These are phyloP conservation scores for Schizonepeta tenuifolia DNA, from an alignment of 257 asterid genomes.

Conservation along the genomic window DNA sequence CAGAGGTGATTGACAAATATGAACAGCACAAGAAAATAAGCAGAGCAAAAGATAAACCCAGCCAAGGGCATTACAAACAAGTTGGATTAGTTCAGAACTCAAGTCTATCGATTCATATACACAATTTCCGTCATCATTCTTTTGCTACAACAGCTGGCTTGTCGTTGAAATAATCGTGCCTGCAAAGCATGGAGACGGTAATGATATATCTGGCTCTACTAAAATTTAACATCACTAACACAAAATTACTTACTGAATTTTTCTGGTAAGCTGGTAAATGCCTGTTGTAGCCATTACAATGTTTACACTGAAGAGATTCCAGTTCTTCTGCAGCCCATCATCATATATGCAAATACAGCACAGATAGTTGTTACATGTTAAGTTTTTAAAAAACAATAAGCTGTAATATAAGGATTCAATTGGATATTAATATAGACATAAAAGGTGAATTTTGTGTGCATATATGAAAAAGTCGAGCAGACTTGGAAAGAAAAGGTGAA, in stretches of 20 bases:
- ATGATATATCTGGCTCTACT: neutral
- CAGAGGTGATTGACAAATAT: neutral
- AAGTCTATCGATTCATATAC: neutral
- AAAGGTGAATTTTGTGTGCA: neutral
- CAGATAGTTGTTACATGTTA: neutral
- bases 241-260: slow-evolving; percentile 56
- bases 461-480: neutral
- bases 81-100: slow-evolving; percentile 3
- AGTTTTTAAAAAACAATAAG: neutral
- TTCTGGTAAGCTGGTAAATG: slow-evolving; percentile 78
- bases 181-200: slow-evolving; percentile 36
- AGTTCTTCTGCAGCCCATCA: slow-evolving; percentile 75
- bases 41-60: neutral
- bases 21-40: slow-evolving; percentile 11
- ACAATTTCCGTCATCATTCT: slow-evolving; percentile 53
- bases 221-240: neutral
- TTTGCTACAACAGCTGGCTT: slow-evolving; percentile 65
- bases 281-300: slow-evolving; percentile 93
- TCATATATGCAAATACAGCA: neutral
- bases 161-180: slow-evolving; percentile 68
- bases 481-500: neutral
- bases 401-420: neutral
- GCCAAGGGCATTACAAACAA: slow-evolving; percentile 15
- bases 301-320: slow-evolving; percentile 92
- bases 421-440: neutral